These are phyloP conservation scores for Talaromyces atroroseus DNA, from an alignment of 2,329 filamentous ascomycete species.

Conservation along the genomic window DNA sequence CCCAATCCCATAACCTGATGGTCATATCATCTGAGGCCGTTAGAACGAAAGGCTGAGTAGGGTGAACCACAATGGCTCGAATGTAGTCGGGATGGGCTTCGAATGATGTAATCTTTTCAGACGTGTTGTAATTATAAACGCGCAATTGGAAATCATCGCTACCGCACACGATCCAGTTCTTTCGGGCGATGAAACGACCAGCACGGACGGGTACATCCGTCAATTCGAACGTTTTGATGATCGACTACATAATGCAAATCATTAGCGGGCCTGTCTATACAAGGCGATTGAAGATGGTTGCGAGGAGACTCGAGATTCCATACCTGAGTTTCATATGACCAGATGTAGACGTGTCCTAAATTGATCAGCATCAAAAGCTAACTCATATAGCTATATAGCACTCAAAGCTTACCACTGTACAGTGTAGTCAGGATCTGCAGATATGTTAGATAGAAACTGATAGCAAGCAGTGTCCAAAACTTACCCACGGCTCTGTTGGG, in stretches of 20 bases:
- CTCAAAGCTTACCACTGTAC: constrained; percentile 69
- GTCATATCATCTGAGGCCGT: constrained; percentile 98
- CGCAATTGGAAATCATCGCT: constrained; percentile 85
- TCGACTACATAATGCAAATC: constrained; percentile 49
- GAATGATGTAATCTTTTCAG: constrained; percentile 95
- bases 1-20: constrained; percentile 98
- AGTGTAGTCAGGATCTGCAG: constrained; percentile 76
- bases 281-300: background rate
- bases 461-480: constrained; percentile 18
- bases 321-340: constrained; percentile 91
- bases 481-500: constrained; percentile 90
- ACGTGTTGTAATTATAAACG: constrained; percentile 99
- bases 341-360: constrained; percentile 93
- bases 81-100: constrained; percentile 99
- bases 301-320: constrained; percentile 8
- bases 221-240: constrained; percentile 98
- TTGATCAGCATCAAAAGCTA: constrained; percentile 20
- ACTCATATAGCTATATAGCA: constrained; percentile 12
- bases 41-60: constrained; percentile 88
- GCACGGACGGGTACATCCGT: constrained; percentile 97
- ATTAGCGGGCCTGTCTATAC: constrained; percentile 17
- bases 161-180: constrained; percentile 98
- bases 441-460: constrained; percentile 19
- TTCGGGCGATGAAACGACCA: constrained; percentile 90
- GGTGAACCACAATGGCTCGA: constrained; percentile 90